Percentiles rank a stretch among this genome's conserved stretches.
Evolutionary conservation across 2,329 filamentous ascomycete genomes (phyloP).

Genomic region (Nigrospora oryzae): DNA sequence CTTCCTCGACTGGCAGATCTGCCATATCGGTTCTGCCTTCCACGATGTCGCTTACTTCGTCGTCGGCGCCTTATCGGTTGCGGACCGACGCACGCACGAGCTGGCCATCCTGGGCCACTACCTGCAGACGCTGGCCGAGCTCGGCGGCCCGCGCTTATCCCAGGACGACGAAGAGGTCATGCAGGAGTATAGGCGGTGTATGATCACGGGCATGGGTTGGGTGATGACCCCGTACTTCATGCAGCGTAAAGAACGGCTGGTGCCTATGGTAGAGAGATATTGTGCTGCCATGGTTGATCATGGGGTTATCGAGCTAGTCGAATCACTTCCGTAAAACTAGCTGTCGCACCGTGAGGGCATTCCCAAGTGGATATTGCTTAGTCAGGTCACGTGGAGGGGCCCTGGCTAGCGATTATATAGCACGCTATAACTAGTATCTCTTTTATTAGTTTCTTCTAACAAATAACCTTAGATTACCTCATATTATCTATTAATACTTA

Average conservation of each 20-base stretch:
- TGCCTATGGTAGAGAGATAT: constrained; percentile 20
- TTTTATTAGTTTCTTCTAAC: too few species aligned
- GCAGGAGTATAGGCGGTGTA: constrained; percentile 20
- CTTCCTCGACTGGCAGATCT: constrained; percentile 33
- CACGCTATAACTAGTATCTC: too few species aligned
- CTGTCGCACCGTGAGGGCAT: too few species aligned
- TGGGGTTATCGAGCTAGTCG: constrained; percentile 21
- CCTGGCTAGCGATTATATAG: too few species aligned
- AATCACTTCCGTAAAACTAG: constrained; percentile 2
- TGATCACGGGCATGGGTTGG: constrained; percentile 23
- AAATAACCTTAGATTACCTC: too few species aligned
- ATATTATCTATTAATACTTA: too few species aligned
- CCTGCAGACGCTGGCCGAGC: constrained; percentile 18
- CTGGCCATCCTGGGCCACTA: constrained; percentile 27
- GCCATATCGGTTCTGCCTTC: constrained; percentile 30
- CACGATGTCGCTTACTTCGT: constrained; percentile 34
- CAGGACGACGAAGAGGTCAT: constrained; percentile 19
- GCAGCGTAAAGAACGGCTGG: constrained; percentile 25
- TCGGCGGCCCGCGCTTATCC: constrained; percentile 22
- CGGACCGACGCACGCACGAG: constrained; percentile 29
- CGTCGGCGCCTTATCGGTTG: constrained; percentile 25
- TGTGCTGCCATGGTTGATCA: constrained; percentile 27
- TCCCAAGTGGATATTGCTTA: too few species aligned
- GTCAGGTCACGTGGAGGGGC: too few species aligned
- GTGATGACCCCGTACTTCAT: constrained; percentile 16